Evolutionary conservation across 352 stramenopile genomes (phyloP).

Genomic region (Albugo laibachii): DNA sequence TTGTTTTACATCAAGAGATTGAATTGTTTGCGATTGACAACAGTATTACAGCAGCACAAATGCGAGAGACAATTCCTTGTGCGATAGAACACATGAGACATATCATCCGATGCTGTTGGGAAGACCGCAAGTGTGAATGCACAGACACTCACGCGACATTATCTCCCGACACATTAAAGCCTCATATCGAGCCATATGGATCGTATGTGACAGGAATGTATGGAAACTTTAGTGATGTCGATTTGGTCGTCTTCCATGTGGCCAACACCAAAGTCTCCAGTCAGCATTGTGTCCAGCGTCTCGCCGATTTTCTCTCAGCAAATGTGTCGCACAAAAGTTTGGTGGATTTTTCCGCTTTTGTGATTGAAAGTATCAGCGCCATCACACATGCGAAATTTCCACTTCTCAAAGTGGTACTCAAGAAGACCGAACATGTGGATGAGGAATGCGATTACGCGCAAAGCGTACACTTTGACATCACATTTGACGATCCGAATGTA

Average conservation of each 20-base stretch:
- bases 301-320: slow-evolving; percentile 4
- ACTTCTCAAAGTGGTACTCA: slow-evolving; percentile 54
- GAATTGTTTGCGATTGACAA: slow-evolving; percentile 31
- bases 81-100: slow-evolving; percentile 25
- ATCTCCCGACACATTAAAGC: neutral
- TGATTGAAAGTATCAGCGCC: slow-evolving; percentile 19
- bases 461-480: slow-evolving; percentile 24
- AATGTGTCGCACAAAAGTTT: too few species aligned
- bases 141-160: too few species aligned
- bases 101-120: slow-evolving; percentile 28
- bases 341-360: slow-evolving; percentile 4
- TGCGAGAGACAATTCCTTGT: slow-evolving; percentile 21
- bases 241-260: slow-evolving; percentile 59
- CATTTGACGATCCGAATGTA: slow-evolving; percentile 45
- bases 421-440: slow-evolving; percentile 1
- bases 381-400: slow-evolving; percentile 53
- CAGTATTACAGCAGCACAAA: slow-evolving; percentile 14
- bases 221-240: slow-evolving; percentile 41
- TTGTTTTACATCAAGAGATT: slow-evolving; percentile 64
- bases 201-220: slow-evolving; percentile 58
- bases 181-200: slow-evolving; percentile 44
- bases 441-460: neutral
- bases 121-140: slow-evolving; percentile 2
- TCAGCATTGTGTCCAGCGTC: slow-evolving; percentile 28
- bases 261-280: slow-evolving; percentile 13